A percentile compares a stretch with the other conserved stretches of the same genome.
Evolutionary conservation across 768 basidiomycete genomes (phyloP).

Genomic region (Mycena vulgaris): DNA sequence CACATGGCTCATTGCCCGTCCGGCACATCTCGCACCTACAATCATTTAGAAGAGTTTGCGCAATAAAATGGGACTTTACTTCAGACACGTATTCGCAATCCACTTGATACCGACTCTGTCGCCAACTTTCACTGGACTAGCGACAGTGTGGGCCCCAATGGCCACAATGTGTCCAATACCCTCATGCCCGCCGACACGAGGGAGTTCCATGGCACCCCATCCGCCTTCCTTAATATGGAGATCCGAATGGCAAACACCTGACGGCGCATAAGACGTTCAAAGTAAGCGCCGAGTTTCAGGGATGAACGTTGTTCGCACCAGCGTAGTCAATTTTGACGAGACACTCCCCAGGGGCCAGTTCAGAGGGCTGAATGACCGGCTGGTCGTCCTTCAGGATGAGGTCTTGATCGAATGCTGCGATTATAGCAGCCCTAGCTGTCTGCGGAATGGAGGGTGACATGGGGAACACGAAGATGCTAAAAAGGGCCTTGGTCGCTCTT

Average conservation of each 20-base stretch:
- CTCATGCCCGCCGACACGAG: constrained; percentile 85
- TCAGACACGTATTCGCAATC: constrained; percentile 61
- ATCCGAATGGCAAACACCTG: constrained; percentile 79
- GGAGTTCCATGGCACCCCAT: constrained; percentile 72
- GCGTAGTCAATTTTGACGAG: constrained; percentile 81
- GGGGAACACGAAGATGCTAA: background rate
- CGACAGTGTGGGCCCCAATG: constrained; percentile 72
- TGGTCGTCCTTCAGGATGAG: constrained; percentile 57
- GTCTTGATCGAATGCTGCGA: constrained; percentile 47
- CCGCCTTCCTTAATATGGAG: constrained; percentile 77
- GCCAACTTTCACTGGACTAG: constrained; percentile 71
- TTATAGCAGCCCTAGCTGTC: constrained; percentile 57
- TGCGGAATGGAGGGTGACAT: constrained; percentile 47
- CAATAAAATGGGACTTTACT: constrained; percentile 40
- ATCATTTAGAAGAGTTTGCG: background rate
- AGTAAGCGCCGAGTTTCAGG: background rate
- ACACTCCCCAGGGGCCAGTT: constrained; percentile 75
- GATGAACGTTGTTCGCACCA: constrained; percentile 53
- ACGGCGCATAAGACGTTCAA: background rate
- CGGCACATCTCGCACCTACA: constrained; percentile 79
- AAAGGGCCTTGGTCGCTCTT: background rate
- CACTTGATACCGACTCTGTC: constrained; percentile 88
- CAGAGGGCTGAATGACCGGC: constrained; percentile 70
- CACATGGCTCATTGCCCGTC: constrained; percentile 69
- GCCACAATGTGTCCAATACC: constrained; percentile 86